Evolutionary conservation across 2,329 filamentous ascomycete species (phyloP).

Genomic region (Teratosphaeria pseudoeucalypti): DNA sequence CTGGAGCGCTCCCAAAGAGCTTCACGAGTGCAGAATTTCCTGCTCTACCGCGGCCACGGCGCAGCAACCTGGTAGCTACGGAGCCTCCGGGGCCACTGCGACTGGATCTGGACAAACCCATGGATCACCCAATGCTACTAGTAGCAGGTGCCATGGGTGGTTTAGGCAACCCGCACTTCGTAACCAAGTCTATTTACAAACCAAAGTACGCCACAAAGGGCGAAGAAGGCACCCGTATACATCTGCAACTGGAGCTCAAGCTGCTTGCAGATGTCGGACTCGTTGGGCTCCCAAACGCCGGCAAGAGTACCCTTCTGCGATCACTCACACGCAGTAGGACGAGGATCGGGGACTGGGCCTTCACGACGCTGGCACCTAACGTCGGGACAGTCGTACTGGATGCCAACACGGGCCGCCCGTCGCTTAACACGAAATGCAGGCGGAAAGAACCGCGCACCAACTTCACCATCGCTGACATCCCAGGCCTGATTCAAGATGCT

Average conservation of each 20-base stretch:
- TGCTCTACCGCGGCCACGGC: conserved; percentile 43
- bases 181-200: conserved; percentile 59
- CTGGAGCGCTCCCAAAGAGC: conserved; percentile 64
- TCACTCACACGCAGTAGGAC: conserved; percentile 81
- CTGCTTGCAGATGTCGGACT: conserved; percentile 89
- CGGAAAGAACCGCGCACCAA: conserved; percentile 54
- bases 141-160: conserved; percentile 83
- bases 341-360: conserved; percentile 87
- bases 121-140: conserved; percentile 73
- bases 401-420: conserved; percentile 66
- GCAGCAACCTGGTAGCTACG: conserved; percentile 49
- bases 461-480: conserved; percentile 93
- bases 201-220: conserved; percentile 86
- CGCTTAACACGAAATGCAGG: conserved; percentile 36
- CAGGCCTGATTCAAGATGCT: conserved; percentile 82
- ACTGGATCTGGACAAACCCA: conserved; percentile 52
- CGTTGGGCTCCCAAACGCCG: conserved; percentile 89
- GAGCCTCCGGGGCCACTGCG: conserved; percentile 64
- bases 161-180: conserved; percentile 87
- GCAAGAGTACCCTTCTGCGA: conserved; percentile 85
- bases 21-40: conserved; percentile 51
- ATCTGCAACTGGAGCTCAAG: conserved; percentile 83
- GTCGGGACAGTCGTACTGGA: conserved; percentile 94
- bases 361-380: conserved; percentile 89
- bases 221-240: conserved; percentile 65